Base-by-base conservation (phyloP, 2,329 filamentous ascomycete genomes). In the Botrytis paeoniae region DNA sequence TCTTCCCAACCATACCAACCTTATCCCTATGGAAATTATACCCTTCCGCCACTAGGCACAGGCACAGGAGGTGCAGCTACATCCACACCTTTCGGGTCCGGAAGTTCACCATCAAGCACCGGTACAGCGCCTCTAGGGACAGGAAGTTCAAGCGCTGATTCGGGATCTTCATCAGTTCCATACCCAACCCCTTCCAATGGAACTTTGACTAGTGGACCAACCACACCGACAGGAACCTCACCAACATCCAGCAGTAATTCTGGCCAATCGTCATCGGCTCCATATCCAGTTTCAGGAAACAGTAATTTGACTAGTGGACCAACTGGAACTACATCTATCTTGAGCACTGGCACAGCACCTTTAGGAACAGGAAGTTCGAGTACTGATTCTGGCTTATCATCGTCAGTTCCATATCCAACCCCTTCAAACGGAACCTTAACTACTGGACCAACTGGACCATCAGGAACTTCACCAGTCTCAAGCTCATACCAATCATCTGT, bases 351-450 rank as follows among this genome's bases (percentile, higher is more conserved):
- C 29, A 69, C 65, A n/a, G 39, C 32, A 37, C n/a, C 54, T 39
- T 20, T 63, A 14, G 71, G 57, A n/a, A 69, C 71, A 62, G 70
- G 68, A 64, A 65, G 64, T 43, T 74, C 73, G 25, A 74, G 69
- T 61, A 66, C 69, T 39, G 48, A 71, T n/a, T 65, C 70, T 60
- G 41, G 60, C 4, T 48, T 62, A 14, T 66, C 73, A 9, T 66
- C 75, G 5, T 71, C 73, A 12, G 37, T 61, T 60, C 73, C 75
- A 37, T 76, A 72, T 37, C 62, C 73, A 66, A 65, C 48, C 35
- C 41, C 71, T 35, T 73, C 69, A n/a, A 75, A 73, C 43, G 61
- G 65, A 12, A 76, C 75, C 6, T 63, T 60, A 16, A 35, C 61
- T 12, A 54, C 51, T 41, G 73, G 69, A 32, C 62, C 75, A 39